These are phyloP conservation scores for Wickerhamiella shivajii DNA, from an alignment of 805 yeast species.

Conservation along the genomic window DNA sequence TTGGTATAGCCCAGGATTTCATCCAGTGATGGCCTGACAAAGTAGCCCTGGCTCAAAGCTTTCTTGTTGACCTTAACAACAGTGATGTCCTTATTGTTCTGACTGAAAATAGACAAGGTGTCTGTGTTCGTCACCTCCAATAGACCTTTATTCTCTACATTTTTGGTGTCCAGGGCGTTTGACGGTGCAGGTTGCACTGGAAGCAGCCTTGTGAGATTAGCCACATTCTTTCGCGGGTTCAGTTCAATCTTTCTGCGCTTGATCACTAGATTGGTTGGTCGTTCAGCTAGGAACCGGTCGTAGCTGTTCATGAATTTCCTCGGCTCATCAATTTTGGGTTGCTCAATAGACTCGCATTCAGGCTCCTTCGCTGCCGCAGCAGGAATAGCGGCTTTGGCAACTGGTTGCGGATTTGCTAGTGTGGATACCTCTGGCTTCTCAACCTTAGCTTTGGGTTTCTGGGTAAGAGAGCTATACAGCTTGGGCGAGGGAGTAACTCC, in stretches of 20 bases:
- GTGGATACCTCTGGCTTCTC: neutral
- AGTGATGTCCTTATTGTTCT: constrained; percentile 9
- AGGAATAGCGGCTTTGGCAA: neutral
- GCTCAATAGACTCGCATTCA: no score
- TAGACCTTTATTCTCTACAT: neutral
- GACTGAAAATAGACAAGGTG: constrained; percentile 4
- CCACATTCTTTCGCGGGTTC: neutral
- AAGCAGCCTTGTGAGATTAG: neutral
- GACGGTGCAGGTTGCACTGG: neutral
- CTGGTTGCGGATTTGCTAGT: neutral
- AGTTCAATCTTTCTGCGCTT: constrained; percentile 6
- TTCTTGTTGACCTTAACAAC: constrained; percentile 16
- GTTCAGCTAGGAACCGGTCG: constrained; percentile 14
- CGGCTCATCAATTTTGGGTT: no score
- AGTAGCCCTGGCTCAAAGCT: constrained; percentile 42
- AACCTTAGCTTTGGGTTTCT: constrained; percentile 5
- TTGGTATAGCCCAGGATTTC: constrained; percentile 42
- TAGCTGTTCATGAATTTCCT: constrained; percentile 17
- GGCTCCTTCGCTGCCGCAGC: neutral
- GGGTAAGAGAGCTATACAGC: constrained; percentile 17
- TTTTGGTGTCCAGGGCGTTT: neutral
- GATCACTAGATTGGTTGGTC: constrained; percentile 18
- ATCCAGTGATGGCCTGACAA: constrained; percentile 59
- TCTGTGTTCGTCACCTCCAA: neutral
- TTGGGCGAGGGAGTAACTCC: constrained; percentile 16